Percentiles rank a stretch among this genome's conserved stretches.
phyloP scores from a whole-genome alignment of 1,139 yeast species.

The Taiozyma sp. region DNA sequence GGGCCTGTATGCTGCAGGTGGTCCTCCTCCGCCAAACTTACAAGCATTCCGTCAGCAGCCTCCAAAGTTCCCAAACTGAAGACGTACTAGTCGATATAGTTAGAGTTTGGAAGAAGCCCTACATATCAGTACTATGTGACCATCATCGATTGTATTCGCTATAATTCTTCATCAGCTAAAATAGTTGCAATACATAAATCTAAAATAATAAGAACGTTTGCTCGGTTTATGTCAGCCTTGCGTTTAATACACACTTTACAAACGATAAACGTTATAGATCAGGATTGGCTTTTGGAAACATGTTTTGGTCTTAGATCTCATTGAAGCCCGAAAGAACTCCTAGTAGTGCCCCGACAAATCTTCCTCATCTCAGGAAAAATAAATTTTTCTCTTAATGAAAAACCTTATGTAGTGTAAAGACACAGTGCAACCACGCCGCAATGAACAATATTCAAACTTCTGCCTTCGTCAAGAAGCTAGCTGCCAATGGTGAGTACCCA shows the following conservation, averaged over 20 bases:
- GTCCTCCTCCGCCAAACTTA: neutral
- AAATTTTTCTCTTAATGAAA: neutral
- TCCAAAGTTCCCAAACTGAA: neutral
- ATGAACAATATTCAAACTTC: constrained; percentile 26
- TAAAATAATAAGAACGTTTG: neutral
- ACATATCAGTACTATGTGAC: neutral
- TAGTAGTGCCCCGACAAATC: neutral
- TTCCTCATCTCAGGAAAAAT: neutral
- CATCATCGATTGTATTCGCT: no score
- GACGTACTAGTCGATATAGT: neutral
- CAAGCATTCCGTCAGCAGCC: neutral
- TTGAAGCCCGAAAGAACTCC: neutral
- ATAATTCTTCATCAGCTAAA: no score
- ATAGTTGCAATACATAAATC: no score
- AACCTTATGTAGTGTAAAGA: neutral
- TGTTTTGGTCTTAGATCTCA: neutral
- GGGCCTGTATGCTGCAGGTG: neutral
- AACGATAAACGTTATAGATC: no score
- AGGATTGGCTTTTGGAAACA: no score
- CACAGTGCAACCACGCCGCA: neutral
- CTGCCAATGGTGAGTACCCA: constrained; percentile 54
- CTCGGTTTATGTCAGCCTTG: neutral
- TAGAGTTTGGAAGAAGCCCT: neutral
- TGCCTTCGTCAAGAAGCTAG: constrained; percentile 71
- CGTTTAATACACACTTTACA: neutral